Evolutionary conservation across 1,139 yeast species (phyloP), one percentile per base, ranked within the genome.

Genomic region (Taphrina pruni): DNA sequence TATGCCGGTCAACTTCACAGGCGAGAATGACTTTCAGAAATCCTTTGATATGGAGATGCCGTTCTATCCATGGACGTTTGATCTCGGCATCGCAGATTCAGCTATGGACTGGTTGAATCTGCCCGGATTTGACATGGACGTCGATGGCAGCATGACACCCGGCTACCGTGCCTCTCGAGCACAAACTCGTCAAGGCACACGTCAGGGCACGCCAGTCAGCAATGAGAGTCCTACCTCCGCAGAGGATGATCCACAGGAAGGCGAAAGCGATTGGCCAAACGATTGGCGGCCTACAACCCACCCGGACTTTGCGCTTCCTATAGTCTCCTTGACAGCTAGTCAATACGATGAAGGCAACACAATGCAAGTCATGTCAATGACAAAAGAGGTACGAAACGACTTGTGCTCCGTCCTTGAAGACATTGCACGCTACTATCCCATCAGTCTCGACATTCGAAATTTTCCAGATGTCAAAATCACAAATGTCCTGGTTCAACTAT

Each of bases 401-500:
- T 21, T 51, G 36, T 32, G 17, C 17, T 17, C 26, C 11, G 35
- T 26, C 11, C n/a, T 51, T 9, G 56, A 51, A 51, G 56, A 21
- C 21, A 51, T 51, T 21, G 35, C 36, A 9, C n/a, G 36, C 12
- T 26, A 51, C 38, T 26, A 12, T 14, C 36, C 39, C 8, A 21
- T 26, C 12, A 21, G 38, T 32, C 36, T 51, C 17, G 56, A 51
- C 9, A 21, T 51, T 21, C 11, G 38, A 7, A 14, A 12, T 14
- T 51, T 51, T 21, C 56, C 56, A 14, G 56, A 32, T 11, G 56
- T 32, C 35, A 32, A 51, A 11, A 20, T 51, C 35, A 21, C 17
- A 11, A 51, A 51, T 32, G 56, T 51, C n/a, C 56, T 51, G 56
- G 21, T 51, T 1, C 56, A 51, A n/a, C 6, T 51, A 9, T 51